Evolutionary conservation across 371 early-diverging fungal species (phyloP).

Genomic region (Haplosporangium sp.): DNA sequence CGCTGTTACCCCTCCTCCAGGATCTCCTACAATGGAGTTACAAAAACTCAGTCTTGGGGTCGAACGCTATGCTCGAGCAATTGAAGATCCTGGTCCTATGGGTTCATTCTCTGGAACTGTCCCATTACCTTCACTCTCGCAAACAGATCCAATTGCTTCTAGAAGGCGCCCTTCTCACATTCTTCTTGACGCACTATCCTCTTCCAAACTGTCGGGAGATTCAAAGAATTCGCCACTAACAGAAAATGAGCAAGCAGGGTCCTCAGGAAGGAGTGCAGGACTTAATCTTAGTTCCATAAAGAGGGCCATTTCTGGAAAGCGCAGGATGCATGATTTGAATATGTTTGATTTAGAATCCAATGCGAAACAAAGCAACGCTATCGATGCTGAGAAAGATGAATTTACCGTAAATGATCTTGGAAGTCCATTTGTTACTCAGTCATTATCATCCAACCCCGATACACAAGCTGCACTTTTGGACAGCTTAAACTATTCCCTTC

Average conservation of each 20-base stretch:
- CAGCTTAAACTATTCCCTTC: slow-evolving; percentile 24
- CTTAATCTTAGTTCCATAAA: slow-evolving; percentile 37
- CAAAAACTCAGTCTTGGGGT: slow-evolving; percentile 41
- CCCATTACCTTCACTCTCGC: slow-evolving; percentile 43
- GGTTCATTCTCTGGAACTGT: slow-evolving; percentile 48
- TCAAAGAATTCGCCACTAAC: slow-evolving; percentile 2
- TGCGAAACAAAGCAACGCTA: background rate
- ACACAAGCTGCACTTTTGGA: slow-evolving; percentile 32
- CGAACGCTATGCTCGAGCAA: slow-evolving; percentile 46
- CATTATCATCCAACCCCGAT: slow-evolving; percentile 2
- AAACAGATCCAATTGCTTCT: slow-evolving; percentile 21
- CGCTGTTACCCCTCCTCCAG: slow-evolving; percentile 31
- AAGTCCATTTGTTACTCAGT: slow-evolving; percentile 14
- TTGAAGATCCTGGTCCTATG: slow-evolving; percentile 41
- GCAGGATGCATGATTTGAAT: slow-evolving; percentile 17
- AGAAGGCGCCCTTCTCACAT: slow-evolving; percentile 32
- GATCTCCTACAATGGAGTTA: slow-evolving; percentile 33
- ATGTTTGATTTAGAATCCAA: slow-evolving; percentile 42
- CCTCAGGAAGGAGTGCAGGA: slow-evolving; percentile 24
- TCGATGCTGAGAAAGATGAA: background rate
- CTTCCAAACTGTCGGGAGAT: background rate
- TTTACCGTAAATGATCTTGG: slow-evolving; percentile 16
- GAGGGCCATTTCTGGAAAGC: slow-evolving; percentile 35
- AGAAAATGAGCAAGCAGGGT: slow-evolving; percentile 10
- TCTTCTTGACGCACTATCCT: slow-evolving; percentile 10